Base-by-base conservation (phyloP, 805 yeast genomes). In the Lachancea sp. region DNA sequence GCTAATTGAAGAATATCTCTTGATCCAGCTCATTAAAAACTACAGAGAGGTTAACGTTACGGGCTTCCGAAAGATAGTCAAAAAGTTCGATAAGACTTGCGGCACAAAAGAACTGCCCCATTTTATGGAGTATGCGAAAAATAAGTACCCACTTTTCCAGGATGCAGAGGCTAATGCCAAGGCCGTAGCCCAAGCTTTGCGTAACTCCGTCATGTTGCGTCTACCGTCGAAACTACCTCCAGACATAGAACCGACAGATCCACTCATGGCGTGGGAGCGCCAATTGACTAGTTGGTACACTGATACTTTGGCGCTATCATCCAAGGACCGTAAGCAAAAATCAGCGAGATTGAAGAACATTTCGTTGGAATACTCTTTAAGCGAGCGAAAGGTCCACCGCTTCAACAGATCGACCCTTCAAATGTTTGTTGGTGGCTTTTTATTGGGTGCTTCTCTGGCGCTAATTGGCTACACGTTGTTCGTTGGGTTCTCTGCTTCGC, bases 21-120 rank as follows among this genome's bases (percentile, higher is more conserved):
- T 49, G 42, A 44, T 62, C 36, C 66, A 62, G 48, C 47, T 63
- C 45, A 55, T 62, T 22, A 63, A 61, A 40, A 57, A 62, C 15
- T 93, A 81, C 62, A 73, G 86, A 52, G 70, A 81, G 39, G 64
- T 90, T 54, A 93, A 93, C 64, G 73, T 89, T 26, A 89, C 95
- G 0, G 99, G 95, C 0, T 79, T 90, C 56, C 75, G 96, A 42
- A 93, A 93, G 57, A 81, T 93, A 56, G 72, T 88, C 47, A 93
- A 93, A 59, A 93, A 93, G 62, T 90, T 79, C 60, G 99, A 93
- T 65, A 93, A 93, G 57, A 52, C 57, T 3, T 55, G 60, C 38
- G 46, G 53, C 26, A 58, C 65, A 1, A 45, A 47, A 8, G 65
- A 65, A 40, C 44, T 58, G 30, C 44, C 52, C 3, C 43, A 38